phyloP scores from a whole-genome alignment of 768 basidiomycete species.

The Rickenella mellea region DNA sequence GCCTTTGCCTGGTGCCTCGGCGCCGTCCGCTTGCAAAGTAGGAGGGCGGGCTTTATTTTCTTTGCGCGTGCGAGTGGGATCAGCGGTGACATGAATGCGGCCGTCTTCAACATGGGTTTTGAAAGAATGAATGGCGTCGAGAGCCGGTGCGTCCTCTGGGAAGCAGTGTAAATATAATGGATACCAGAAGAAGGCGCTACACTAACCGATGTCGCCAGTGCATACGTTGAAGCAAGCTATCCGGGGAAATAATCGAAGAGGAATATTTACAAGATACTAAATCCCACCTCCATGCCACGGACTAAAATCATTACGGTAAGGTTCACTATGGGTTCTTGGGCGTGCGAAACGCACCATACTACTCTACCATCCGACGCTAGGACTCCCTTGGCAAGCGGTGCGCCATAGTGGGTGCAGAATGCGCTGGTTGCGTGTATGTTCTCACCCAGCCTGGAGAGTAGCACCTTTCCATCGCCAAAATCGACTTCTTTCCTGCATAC shows the following conservation, averaged over 20 bases:
- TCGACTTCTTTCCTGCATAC: slow-evolving; percentile 66
- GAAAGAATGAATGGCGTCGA: slow-evolving; percentile 72
- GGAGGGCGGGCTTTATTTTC: slow-evolving; percentile 58
- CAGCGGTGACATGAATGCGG: slow-evolving; percentile 73
- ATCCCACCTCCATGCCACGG: slow-evolving; percentile 80
- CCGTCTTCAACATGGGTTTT: slow-evolving; percentile 54
- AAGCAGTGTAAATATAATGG: not conserved
- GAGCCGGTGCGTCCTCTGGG: slow-evolving; percentile 83
- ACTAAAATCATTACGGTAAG: slow-evolving; percentile 22
- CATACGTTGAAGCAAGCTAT: slow-evolving; percentile 82
- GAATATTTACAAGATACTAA: not conserved
- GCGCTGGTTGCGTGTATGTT: slow-evolving; percentile 73
- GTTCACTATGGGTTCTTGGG: not conserved
- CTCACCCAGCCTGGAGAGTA: slow-evolving; percentile 68
- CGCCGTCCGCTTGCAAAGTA: slow-evolving; percentile 37
- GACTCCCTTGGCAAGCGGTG: slow-evolving; percentile 76
- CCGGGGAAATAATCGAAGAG: slow-evolving; percentile 1
- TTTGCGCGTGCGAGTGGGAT: slow-evolving; percentile 49
- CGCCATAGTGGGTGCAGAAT: slow-evolving; percentile 89
- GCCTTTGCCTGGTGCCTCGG: slow-evolving; percentile 43
- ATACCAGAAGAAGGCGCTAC: not conserved
- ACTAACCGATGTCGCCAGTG: slow-evolving; percentile 70
- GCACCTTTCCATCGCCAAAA: slow-evolving; percentile 70
- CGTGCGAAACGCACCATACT: slow-evolving; percentile 46
- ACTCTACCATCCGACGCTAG: slow-evolving; percentile 70